Evolutionary conservation across 2,329 filamentous ascomycete species (phyloP).

Genomic region (Cytospora piceicola): DNA sequence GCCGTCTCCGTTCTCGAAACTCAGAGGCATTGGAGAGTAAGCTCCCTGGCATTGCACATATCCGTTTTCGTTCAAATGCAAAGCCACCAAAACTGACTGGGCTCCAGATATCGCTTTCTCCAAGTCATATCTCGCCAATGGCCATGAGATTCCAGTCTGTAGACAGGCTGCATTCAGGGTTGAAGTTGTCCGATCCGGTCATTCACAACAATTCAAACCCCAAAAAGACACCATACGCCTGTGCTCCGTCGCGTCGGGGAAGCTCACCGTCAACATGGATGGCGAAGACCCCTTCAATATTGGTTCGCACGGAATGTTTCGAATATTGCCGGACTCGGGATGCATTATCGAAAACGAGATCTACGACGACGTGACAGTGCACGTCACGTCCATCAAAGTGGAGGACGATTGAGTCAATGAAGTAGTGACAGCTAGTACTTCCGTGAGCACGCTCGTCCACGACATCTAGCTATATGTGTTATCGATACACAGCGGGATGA

Average conservation of each 20-base stretch:
- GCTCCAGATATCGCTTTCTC: constrained; percentile 39
- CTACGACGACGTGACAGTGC: constrained; percentile 34
- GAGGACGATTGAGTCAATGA: background rate
- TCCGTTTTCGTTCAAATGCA: background rate
- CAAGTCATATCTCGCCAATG: constrained; percentile 37
- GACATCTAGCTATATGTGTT: background rate
- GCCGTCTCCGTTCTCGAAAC: background rate
- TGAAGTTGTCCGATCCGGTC: constrained; percentile 35
- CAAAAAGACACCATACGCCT: constrained; percentile 33
- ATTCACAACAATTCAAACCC: constrained; percentile 28
- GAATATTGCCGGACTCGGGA: constrained; percentile 30
- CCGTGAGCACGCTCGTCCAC: background rate
- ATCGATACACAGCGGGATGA: background rate
- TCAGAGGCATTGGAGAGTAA: constrained; percentile 1
- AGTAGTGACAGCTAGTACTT: background rate
- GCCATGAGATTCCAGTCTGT: constrained; percentile 33
- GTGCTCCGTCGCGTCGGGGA: constrained; percentile 38
- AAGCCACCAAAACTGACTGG: background rate
- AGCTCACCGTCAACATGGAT: constrained; percentile 35
- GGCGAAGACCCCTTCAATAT: constrained; percentile 35
- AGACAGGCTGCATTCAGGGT: constrained; percentile 37
- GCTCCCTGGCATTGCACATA: background rate
- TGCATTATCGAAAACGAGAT: constrained; percentile 34
- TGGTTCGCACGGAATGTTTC: constrained; percentile 37
- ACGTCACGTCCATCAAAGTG: constrained; percentile 25